Conservation (phyloP, 31 red algal genomes). For the Porphyra umbilicalis region DNA sequence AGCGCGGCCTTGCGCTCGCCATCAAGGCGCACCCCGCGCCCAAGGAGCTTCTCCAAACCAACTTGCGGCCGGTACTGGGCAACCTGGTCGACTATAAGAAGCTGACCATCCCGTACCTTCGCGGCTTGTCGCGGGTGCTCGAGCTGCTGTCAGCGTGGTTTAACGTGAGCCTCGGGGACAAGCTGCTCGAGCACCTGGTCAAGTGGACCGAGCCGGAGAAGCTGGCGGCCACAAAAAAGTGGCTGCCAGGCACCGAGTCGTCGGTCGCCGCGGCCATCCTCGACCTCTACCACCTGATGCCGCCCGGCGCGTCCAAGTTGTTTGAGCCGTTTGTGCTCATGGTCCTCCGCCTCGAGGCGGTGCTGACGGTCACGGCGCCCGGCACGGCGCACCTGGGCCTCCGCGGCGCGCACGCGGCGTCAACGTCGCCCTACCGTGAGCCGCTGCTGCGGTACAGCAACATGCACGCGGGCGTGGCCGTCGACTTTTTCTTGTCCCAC, state of each 20-base stretch:
- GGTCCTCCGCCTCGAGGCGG: constrained; percentile 76
- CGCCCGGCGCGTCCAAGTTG: constrained; percentile 57
- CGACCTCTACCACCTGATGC: constrained; percentile 84
- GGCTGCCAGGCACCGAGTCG: constrained; percentile 65
- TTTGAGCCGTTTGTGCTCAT: constrained; percentile 68
- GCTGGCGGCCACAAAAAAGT: constrained; percentile 34
- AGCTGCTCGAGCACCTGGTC: constrained; percentile 92
- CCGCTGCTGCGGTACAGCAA: constrained; percentile 87
- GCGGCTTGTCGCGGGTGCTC: constrained; percentile 76
- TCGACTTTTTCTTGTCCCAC: constrained; percentile 52
- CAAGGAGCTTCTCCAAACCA: constrained; percentile 76
- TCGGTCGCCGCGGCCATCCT: constrained; percentile 79
- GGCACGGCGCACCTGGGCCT: constrained; percentile 87
- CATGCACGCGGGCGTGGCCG: constrained; percentile 45
- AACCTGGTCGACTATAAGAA: constrained; percentile 84
- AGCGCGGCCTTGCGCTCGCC: constrained; percentile 60
- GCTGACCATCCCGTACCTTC: constrained; percentile 74
- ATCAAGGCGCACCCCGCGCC: constrained; percentile 46
- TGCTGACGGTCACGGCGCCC: constrained; percentile 50
- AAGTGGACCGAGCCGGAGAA: constrained; percentile 89
- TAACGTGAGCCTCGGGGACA: constrained; percentile 89
- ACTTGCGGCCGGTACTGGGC: constrained; percentile 83
- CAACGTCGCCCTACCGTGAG: constrained; percentile 87
- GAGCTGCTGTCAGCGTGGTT: constrained; percentile 96
- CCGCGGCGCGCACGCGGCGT: constrained; percentile 45